Evolutionary conservation across 495 filamentous ascomycete genomes (phyloP).

Genomic region (Penicillium verhagenii): DNA sequence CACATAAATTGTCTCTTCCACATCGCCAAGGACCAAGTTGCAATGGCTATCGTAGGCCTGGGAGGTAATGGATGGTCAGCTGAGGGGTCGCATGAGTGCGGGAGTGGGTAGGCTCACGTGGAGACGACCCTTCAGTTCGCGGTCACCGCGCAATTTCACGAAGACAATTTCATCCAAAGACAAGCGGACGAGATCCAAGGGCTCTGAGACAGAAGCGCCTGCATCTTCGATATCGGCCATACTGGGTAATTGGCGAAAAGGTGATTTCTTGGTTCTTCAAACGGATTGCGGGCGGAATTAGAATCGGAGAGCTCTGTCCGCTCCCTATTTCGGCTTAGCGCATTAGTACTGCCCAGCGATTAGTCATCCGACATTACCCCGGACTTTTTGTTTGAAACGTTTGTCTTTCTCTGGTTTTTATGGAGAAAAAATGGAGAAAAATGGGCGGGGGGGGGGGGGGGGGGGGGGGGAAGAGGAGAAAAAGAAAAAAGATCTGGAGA

Average conservation of each 20-base stretch:
- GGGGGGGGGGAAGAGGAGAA: too few species aligned
- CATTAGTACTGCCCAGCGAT: background rate
- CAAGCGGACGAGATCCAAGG: slow-evolving; percentile 91
- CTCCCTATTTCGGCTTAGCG: slow-evolving; percentile 22
- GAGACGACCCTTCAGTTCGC: slow-evolving; percentile 90
- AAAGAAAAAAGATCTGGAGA: too few species aligned
- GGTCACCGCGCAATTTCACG: slow-evolving; percentile 92
- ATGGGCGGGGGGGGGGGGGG: too few species aligned
- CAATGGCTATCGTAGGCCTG: slow-evolving; percentile 98
- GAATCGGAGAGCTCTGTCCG: slow-evolving; percentile 14
- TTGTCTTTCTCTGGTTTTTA: background rate
- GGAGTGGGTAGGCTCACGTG: slow-evolving; percentile 60
- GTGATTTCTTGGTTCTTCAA: background rate
- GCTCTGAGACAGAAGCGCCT: slow-evolving; percentile 70
- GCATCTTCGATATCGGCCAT: slow-evolving; percentile 75
- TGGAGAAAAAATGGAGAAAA: slow-evolving; percentile 4
- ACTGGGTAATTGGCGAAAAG: slow-evolving; percentile 8
- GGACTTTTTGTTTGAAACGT: slow-evolving; percentile 1
- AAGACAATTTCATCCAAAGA: slow-evolving; percentile 94
- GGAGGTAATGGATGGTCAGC: slow-evolving; percentile 16
- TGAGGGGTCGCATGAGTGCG: background rate
- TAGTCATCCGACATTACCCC: slow-evolving; percentile 25
- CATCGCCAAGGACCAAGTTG: slow-evolving; percentile 96
- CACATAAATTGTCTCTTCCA: slow-evolving; percentile 94
- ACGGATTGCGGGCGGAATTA: background rate